phyloP scores from a whole-genome alignment of 164 flowering plant genomes.

The Amborella trichopoda region DNA sequence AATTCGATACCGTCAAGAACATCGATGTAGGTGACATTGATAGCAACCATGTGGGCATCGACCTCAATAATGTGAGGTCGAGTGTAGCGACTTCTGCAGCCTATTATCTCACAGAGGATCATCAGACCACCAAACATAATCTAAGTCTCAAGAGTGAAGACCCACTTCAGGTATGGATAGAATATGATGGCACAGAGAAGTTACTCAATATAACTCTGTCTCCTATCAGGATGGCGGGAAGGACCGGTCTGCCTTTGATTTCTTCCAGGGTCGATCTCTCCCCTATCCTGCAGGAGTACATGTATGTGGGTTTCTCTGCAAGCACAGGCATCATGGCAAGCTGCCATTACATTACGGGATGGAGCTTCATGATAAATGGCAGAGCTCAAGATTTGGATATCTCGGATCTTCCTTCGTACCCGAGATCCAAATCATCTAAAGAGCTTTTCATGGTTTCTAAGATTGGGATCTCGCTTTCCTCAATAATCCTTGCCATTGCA shows the following conservation, averaged over 20 bases:
- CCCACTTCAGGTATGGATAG: neutral
- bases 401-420: conserved; percentile 20
- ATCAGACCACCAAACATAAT: neutral
- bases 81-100: neutral
- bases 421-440: conserved; percentile 4
- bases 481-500: neutral
- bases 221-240: neutral
- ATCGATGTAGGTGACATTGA: neutral
- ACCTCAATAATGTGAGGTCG: neutral
- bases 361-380: neutral
- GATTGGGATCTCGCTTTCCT: too few species aligned
- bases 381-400: neutral
- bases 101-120: neutral
- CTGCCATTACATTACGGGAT: neutral
- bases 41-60: conserved; percentile 1
- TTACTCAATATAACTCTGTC: neutral
- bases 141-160: neutral
- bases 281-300: neutral
- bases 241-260: neutral
- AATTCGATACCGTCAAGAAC: neutral
- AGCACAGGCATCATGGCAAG: neutral
- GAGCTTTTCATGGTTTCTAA: too few species aligned
- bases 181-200: neutral
- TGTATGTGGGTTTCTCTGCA: conserved; percentile 2
- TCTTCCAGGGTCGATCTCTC: neutral